Percentiles rank a stretch among this genome's conserved stretches.
These are phyloP conservation scores for Triticum urartu DNA, from an alignment of 176 grass and related monocot species.

Conservation along the genomic window DNA sequence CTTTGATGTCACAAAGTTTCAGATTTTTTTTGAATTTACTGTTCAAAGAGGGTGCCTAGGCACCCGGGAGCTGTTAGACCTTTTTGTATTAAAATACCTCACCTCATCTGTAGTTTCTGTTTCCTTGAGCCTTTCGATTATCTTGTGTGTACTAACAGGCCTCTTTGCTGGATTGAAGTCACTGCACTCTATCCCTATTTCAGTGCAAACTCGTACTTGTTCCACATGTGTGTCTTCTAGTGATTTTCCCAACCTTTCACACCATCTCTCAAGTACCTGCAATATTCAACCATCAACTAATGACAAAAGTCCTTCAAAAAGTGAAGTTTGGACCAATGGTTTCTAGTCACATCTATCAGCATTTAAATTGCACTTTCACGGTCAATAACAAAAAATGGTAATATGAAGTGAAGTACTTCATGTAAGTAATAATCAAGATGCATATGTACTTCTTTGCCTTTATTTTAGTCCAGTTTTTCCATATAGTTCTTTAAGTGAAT, in stretches of 20 bases:
- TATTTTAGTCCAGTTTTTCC: not conserved
- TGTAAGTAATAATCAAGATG: not conserved
- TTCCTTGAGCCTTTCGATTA: not conserved
- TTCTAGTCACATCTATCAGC: not conserved
- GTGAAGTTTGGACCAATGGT: not conserved
- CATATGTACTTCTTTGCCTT: not conserved
- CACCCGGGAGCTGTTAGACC: too few species aligned
- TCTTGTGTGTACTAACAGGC: not conserved
- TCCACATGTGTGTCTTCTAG: not conserved
- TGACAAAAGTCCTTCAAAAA: not conserved
- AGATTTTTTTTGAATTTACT: too few species aligned
- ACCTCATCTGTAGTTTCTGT: not conserved
- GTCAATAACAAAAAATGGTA: not conserved
- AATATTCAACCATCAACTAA: not conserved
- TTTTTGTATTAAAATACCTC: not conserved
- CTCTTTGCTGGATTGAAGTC: not conserved
- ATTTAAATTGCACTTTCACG: not conserved
- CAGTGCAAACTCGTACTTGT: not conserved
- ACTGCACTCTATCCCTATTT: not conserved
- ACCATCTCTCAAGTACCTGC: not conserved
- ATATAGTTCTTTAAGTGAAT: not conserved
- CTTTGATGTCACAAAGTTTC: too few species aligned
- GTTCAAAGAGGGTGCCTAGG: too few species aligned
- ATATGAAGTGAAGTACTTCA: not conserved
- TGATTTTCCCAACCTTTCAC: not conserved